Conservation (phyloP, 805 yeast species). For the Blastobotrys muscicola region DNA sequence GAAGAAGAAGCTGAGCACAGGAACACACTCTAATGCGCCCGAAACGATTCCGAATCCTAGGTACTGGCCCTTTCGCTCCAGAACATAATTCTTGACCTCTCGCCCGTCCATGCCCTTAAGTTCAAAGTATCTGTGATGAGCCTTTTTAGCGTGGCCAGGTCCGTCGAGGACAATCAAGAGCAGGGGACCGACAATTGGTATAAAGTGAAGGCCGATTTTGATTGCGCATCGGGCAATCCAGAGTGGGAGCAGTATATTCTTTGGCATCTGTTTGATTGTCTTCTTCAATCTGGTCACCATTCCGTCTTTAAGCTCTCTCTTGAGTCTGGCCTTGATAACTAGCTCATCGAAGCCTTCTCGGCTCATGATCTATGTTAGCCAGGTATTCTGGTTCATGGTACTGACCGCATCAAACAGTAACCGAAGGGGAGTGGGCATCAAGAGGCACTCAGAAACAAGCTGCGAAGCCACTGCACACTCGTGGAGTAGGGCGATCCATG, state of each 20-base stretch:
- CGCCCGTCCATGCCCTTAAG: constrained; percentile 41
- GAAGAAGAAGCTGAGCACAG: constrained; percentile 28
- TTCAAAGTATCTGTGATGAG: constrained; percentile 48
- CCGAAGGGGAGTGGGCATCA: constrained; percentile 41
- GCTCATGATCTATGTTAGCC: constrained; percentile 23
- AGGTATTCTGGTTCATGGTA: neutral
- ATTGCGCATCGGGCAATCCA: constrained; percentile 32
- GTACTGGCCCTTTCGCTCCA: constrained; percentile 24
- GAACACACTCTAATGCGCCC: constrained; percentile 28
- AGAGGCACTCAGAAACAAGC: constrained; percentile 32
- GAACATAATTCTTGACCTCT: constrained; percentile 29
- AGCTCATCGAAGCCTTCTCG: constrained; percentile 38
- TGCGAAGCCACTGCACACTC: constrained; percentile 35
- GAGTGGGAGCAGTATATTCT: constrained; percentile 31
- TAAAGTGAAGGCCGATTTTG: constrained; percentile 33
- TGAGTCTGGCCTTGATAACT: constrained; percentile 33
- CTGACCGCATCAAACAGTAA: constrained; percentile 39
- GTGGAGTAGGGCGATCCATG: constrained; percentile 37
- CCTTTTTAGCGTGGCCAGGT: constrained; percentile 42
- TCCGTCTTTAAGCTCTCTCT: constrained; percentile 28
- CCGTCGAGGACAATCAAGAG: constrained; percentile 42
- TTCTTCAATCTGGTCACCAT: constrained; percentile 24
- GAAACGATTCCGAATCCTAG: constrained; percentile 29
- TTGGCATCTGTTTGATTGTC: constrained; percentile 30
- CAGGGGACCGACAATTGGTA: constrained; percentile 56